Conservation (phyloP, 345 rosid species). For the Clarkia xantiana region DNA sequence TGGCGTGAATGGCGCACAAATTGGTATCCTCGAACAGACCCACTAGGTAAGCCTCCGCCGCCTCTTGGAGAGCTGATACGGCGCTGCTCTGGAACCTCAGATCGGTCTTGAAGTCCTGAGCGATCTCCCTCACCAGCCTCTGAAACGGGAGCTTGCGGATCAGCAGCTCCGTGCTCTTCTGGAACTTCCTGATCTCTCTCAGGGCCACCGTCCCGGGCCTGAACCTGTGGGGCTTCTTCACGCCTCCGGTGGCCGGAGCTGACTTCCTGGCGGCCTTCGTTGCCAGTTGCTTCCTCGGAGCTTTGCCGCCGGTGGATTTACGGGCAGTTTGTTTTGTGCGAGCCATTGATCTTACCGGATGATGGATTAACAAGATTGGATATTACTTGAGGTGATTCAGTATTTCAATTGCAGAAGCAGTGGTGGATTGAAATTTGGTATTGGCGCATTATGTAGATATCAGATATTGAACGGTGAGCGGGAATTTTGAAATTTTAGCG, state of each 20-base stretch:
- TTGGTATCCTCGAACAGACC: slow-evolving; percentile 12
- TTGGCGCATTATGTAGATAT: neutral
- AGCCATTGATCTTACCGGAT: slow-evolving; percentile 5
- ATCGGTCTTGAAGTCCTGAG: slow-evolving; percentile 13
- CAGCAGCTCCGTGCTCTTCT: slow-evolving; percentile 13
- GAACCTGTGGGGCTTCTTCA: slow-evolving; percentile 14
- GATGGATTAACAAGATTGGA: neutral
- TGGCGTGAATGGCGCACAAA: slow-evolving; percentile 11
- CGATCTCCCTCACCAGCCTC: slow-evolving; percentile 13
- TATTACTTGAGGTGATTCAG: too few species aligned
- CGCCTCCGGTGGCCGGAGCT: slow-evolving; percentile 12
- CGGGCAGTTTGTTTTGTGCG: slow-evolving; percentile 11
- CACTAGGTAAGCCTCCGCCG: slow-evolving; percentile 11
- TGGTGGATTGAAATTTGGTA: neutral
- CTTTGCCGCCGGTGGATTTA: slow-evolving; percentile 12
- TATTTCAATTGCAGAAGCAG: neutral
- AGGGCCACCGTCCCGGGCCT: slow-evolving; percentile 12
- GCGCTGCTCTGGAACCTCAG: slow-evolving; percentile 11
- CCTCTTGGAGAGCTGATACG: slow-evolving; percentile 9
- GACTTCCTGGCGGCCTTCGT: slow-evolving; percentile 11
- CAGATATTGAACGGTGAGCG: slow-evolving; percentile 4
- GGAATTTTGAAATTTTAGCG: slow-evolving; percentile 2
- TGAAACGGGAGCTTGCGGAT: slow-evolving; percentile 14
- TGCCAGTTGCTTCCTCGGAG: slow-evolving; percentile 12
- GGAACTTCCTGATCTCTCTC: slow-evolving; percentile 11